These are phyloP conservation scores for Fraxinus anomala DNA, from an alignment of 257 asterid genomes.

Conservation along the genomic window DNA sequence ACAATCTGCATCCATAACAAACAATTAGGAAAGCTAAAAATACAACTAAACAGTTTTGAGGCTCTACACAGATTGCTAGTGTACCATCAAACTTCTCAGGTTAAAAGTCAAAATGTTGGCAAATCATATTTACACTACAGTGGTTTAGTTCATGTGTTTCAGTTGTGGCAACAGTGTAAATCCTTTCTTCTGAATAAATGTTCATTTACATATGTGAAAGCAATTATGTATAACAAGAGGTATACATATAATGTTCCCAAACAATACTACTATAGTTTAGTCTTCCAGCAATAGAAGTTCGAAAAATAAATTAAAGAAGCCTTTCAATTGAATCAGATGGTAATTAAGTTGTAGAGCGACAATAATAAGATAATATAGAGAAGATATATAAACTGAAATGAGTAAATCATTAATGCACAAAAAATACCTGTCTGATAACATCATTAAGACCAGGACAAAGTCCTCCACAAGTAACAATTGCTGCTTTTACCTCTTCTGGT, in stretches of 20 bases:
- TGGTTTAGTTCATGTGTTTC: slow-evolving; percentile 13
- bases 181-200: slow-evolving; percentile 7
- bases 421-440: slow-evolving; percentile 79
- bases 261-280: background rate
- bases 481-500: slow-evolving; percentile 92
- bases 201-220: background rate
- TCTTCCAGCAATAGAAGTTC: background rate
- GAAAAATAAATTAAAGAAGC: background rate
- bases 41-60: slow-evolving; percentile 7
- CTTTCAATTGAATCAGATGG: background rate
- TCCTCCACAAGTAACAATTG: slow-evolving; percentile 93
- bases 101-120: slow-evolving; percentile 3
- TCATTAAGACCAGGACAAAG: slow-evolving; percentile 98
- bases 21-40: slow-evolving; percentile 15
- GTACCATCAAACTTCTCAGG: slow-evolving; percentile 4
- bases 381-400: slow-evolving; percentile 13
- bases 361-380: background rate
- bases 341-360: background rate
- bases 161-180: slow-evolving; percentile 14
- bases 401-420: slow-evolving; percentile 10
- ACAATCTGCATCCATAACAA: slow-evolving; percentile 62
- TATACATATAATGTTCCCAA: background rate
- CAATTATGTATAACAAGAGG: background rate
- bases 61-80: slow-evolving; percentile 5
- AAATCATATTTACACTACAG: background rate